Percentiles rank a stretch among this genome's conserved stretches.
Evolutionary conservation across 306 rosid genomes (phyloP).

Genomic region (Styphnolobium japonicum): DNA sequence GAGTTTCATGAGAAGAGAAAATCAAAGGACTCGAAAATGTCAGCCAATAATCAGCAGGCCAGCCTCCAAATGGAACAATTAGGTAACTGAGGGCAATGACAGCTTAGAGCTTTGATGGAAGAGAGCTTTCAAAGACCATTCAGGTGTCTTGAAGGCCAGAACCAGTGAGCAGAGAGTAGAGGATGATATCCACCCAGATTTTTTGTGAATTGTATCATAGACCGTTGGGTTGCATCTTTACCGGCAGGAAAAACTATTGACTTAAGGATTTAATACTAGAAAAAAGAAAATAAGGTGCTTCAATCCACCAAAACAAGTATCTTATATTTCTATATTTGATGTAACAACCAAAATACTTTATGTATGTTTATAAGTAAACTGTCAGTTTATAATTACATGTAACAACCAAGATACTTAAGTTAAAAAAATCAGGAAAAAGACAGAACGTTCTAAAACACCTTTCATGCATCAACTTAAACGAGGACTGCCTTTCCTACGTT

Average conservation of each 20-base stretch:
- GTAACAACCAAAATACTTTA: too few species aligned
- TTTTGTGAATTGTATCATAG: slow-evolving; percentile 43
- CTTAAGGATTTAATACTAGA: too few species aligned
- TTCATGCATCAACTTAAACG: not conserved
- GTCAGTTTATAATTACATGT: too few species aligned
- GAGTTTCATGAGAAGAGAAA: not conserved
- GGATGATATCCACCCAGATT: slow-evolving; percentile 60
- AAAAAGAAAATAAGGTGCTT: too few species aligned
- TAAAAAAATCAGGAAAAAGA: not conserved
- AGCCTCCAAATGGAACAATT: slow-evolving; percentile 50
- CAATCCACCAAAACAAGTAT: too few species aligned
- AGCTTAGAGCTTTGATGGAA: not conserved
- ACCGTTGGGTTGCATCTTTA: not conserved
- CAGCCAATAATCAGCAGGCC: not conserved
- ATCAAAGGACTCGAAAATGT: not conserved
- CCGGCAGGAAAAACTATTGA: too few species aligned
- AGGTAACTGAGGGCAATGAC: slow-evolving; percentile 27
- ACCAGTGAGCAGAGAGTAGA: slow-evolving; percentile 42
- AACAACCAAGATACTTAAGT: too few species aligned
- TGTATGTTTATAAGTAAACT: too few species aligned
- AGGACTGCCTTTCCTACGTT: too few species aligned
- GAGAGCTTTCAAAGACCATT: too few species aligned
- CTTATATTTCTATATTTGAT: too few species aligned
- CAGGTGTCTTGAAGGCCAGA: slow-evolving; percentile 9
- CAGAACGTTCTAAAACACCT: not conserved